These are phyloP conservation scores for Hydnum rufescens DNA, from an alignment of 768 basidiomycete species.

Conservation along the genomic window DNA sequence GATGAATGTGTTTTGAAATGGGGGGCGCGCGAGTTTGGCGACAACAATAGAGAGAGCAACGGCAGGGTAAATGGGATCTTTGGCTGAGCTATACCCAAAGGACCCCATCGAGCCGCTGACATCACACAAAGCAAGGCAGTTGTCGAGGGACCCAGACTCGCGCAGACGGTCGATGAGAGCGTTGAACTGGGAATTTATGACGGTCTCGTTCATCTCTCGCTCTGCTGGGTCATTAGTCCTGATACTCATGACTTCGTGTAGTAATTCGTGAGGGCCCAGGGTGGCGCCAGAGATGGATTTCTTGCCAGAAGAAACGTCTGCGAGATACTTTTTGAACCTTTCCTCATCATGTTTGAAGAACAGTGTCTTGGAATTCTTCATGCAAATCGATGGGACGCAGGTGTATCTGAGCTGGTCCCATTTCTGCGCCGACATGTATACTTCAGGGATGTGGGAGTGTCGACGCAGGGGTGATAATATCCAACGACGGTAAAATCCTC, in stretches of 20 bases:
- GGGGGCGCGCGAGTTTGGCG: slow-evolving; percentile 38
- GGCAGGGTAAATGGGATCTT: slow-evolving; percentile 36
- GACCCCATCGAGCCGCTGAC: slow-evolving; percentile 56
- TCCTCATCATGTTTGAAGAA: slow-evolving; percentile 40
- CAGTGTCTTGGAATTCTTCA: slow-evolving; percentile 32
- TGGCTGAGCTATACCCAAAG: slow-evolving; percentile 7
- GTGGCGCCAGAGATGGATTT: slow-evolving; percentile 43
- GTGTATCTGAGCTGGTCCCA: slow-evolving; percentile 31
- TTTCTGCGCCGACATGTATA: slow-evolving; percentile 37
- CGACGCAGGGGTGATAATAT: slow-evolving; percentile 37
- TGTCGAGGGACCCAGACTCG: slow-evolving; percentile 37
- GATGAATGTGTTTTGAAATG: slow-evolving; percentile 47
- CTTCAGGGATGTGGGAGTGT: slow-evolving; percentile 29
- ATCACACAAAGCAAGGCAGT: slow-evolving; percentile 48
- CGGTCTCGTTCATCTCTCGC: slow-evolving; percentile 20
- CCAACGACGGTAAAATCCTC: slow-evolving; percentile 38
- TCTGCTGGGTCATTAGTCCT: slow-evolving; percentile 13
- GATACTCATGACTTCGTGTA: slow-evolving; percentile 21
- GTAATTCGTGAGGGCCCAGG: slow-evolving; percentile 42
- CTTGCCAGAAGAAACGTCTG: slow-evolving; percentile 34
- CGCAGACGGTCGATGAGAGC: slow-evolving; percentile 32
- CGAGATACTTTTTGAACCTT: slow-evolving; percentile 35
- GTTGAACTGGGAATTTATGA: slow-evolving; percentile 49
- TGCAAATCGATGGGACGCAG: slow-evolving; percentile 40
- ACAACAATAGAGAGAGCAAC: slow-evolving; percentile 47